phyloP scores from a whole-genome alignment of 305 asterid genomes.

The Fraxinus ornus region DNA sequence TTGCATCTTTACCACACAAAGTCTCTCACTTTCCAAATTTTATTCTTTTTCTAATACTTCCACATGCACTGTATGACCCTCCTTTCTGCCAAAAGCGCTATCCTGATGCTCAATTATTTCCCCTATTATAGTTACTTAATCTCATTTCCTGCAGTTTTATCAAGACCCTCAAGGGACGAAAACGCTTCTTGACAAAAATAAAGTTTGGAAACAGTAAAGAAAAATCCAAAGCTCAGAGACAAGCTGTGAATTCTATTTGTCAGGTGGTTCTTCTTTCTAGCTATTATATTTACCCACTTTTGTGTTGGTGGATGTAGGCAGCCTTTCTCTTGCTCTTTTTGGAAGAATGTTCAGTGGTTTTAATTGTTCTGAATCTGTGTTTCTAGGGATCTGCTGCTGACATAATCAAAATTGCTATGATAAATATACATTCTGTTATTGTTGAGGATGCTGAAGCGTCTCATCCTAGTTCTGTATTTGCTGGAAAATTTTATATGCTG shows the following conservation, averaged over 20 bases:
- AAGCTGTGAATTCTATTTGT: constrained; percentile 97
- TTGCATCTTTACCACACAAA: constrained; percentile 4
- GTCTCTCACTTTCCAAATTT: neutral
- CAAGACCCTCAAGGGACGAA: constrained; percentile 83
- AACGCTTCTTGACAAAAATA: constrained; percentile 88
- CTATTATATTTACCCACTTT: neutral
- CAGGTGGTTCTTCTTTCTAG: constrained; percentile 55
- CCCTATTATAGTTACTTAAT: constrained; percentile 11
- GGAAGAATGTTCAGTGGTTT: constrained; percentile 17
- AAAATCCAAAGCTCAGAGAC: constrained; percentile 94
- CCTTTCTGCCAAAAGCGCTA: constrained; percentile 16
- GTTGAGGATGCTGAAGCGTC: constrained; percentile 50
- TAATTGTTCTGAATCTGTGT: constrained; percentile 24
- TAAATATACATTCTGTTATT: constrained; percentile 64
- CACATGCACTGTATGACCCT: neutral
- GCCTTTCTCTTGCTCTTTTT: neutral
- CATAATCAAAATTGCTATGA: constrained; percentile 90
- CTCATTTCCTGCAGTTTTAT: constrained; percentile 57
- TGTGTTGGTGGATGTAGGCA: neutral
- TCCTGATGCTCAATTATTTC: neutral
- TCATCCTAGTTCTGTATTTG: constrained; percentile 42
- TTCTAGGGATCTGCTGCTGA: constrained; percentile 97
- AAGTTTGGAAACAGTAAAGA: constrained; percentile 80
- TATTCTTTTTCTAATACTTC: neutral
- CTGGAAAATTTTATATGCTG: constrained; percentile 57